These are phyloP conservation scores for Cavenderia fasciculata DNA, from an alignment of 78 protist species.

Conservation along the genomic window DNA sequence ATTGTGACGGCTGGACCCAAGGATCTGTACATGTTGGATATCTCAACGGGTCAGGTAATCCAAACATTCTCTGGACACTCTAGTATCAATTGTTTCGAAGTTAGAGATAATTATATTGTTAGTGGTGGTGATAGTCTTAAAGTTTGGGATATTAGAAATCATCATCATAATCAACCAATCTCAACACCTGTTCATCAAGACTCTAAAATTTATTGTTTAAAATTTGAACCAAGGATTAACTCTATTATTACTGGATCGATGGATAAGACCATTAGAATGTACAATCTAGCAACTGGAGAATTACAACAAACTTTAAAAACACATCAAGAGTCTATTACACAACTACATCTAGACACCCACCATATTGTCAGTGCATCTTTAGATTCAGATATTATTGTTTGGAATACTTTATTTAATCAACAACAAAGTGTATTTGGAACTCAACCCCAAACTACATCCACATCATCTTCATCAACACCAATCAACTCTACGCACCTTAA, in stretches of 20 bases:
- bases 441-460: not conserved
- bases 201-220: constrained; percentile 9
- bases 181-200: too few relatives aligned
- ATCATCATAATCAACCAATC: not conserved
- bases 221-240: constrained; percentile 20
- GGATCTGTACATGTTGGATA: constrained; percentile 3
- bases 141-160: constrained; percentile 27
- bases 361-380: not conserved
- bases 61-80: not conserved
- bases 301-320: not conserved
- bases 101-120: constrained; percentile 11
- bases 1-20: not conserved
- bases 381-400: constrained; percentile 16
- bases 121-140: not conserved
- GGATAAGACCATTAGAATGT: constrained; percentile 8
- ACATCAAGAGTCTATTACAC: constrained; percentile 11
- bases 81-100: constrained; percentile 17
- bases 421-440: too few relatives aligned
- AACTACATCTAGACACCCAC: not conserved
- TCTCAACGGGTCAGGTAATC: constrained; percentile 20
- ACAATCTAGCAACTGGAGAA: not conserved
- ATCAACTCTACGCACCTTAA: not conserved
- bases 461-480: not conserved
- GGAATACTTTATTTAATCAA: too few relatives aligned
- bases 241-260: constrained; percentile 20